phyloP scores from a whole-genome alignment of 805 yeast species.

The Myxozyma melibiosi region DNA sequence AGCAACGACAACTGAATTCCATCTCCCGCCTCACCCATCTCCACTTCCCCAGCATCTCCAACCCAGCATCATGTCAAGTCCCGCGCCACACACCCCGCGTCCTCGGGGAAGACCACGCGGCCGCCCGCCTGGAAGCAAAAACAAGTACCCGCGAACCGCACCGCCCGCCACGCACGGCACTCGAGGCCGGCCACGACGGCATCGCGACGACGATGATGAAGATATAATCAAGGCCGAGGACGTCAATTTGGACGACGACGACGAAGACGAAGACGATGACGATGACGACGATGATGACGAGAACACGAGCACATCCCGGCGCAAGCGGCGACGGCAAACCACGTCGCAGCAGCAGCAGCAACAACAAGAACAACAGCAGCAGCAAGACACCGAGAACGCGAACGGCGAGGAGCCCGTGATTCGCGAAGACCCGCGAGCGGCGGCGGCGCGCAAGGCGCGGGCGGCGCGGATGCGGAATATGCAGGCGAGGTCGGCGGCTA shows the following conservation, averaged over 20 bases:
- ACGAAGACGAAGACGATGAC: conserved; percentile 20
- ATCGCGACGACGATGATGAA: conserved; percentile 29
- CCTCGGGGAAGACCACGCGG: conserved; percentile 40
- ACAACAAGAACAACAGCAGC: neutral
- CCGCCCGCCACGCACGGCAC: conserved; percentile 11
- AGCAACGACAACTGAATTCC: no score
- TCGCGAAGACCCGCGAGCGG: conserved; percentile 31
- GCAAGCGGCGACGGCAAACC: conserved; percentile 8
- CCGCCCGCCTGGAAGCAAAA: conserved; percentile 42
- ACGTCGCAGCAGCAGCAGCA: neutral
- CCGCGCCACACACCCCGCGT: conserved; percentile 27
- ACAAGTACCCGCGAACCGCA: conserved; percentile 33
- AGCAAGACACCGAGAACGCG: conserved; percentile 10
- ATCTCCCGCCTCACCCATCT: no score
- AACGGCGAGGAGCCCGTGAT: conserved; percentile 22
- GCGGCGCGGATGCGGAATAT: conserved; percentile 29
- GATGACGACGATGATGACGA: conserved; percentile 21
- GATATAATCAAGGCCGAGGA: conserved; percentile 28
- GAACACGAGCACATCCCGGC: conserved; percentile 1
- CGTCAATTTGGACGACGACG: conserved; percentile 18
- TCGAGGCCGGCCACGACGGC: conserved; percentile 23
- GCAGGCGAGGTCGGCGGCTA: conserved; percentile 30
- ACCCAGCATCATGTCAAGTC: conserved; percentile 7
- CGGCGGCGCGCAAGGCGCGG: conserved; percentile 33
- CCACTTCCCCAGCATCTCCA: no score